Evolutionary conservation across 1,139 yeast species (phyloP).

Genomic region (Hemisphaericaspora subhashii): DNA sequence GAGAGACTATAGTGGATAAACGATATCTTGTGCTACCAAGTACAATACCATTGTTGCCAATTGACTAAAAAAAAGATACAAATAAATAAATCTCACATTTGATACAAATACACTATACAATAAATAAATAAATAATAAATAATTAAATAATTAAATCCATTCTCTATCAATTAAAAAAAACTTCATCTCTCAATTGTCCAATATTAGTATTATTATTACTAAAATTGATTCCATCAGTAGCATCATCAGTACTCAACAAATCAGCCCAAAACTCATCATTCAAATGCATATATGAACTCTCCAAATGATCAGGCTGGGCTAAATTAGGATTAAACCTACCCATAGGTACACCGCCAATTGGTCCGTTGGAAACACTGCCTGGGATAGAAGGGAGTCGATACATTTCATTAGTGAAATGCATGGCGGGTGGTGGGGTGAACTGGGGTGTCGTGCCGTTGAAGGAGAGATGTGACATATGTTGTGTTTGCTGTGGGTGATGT

Average conservation of each 20-base stretch:
- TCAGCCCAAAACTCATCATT: constrained; percentile 50
- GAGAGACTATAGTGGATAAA: no score
- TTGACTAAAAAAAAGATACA: no score
- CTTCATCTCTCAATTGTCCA: constrained; percentile 25
- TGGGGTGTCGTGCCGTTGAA: background rate
- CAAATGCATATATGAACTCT: constrained; percentile 31
- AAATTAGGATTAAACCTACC: constrained; percentile 5
- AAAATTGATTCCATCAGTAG: constrained; percentile 35
- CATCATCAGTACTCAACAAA: constrained; percentile 31
- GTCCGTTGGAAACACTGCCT: no score
- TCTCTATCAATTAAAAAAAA: no score
- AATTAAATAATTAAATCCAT: background rate
- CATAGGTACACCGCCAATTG: background rate
- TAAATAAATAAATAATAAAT: constrained; percentile 2
- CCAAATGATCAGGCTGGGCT: constrained; percentile 24
- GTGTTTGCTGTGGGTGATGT: background rate
- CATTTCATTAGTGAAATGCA: background rate
- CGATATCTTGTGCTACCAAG: no score
- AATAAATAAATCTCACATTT: background rate
- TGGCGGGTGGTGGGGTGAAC: background rate
- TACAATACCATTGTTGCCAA: no score
- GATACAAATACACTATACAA: background rate
- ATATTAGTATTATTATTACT: constrained; percentile 24
- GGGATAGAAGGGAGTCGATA: constrained; percentile 11
- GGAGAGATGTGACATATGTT: background rate